Evolutionary conservation across 2,329 filamentous ascomycete species (phyloP).

Genomic region (Emydomyces testavorans): DNA sequence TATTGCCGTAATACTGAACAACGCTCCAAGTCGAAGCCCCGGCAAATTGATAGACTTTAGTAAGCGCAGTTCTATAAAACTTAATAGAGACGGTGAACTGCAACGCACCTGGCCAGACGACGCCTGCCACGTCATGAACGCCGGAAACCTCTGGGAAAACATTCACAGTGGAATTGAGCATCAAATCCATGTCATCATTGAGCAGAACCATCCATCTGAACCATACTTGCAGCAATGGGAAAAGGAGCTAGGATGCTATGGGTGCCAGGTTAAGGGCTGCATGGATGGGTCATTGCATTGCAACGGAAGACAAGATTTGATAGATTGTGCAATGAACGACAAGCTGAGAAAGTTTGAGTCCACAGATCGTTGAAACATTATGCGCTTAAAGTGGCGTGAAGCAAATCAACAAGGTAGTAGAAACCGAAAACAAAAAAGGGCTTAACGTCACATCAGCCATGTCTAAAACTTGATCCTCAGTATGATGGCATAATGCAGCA

Average conservation of each 20-base stretch:
- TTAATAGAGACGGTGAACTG: not conserved
- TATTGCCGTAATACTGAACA: not conserved
- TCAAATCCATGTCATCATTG: slow-evolving; percentile 11
- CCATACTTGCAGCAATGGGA: not conserved
- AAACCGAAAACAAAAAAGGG: not conserved
- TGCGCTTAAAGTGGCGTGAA: slow-evolving; percentile 2
- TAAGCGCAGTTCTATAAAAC: not conserved
- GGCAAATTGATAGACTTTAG: not conserved
- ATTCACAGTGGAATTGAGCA: slow-evolving; percentile 3
- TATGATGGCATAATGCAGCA: slow-evolving; percentile 3
- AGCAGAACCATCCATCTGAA: slow-evolving; percentile 4
- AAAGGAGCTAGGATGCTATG: not conserved
- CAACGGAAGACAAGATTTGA: not conserved
- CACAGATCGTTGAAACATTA: slow-evolving; percentile 11
- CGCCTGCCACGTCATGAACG: slow-evolving; percentile 17
- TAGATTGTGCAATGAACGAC: slow-evolving; percentile 5
- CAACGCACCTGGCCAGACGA: slow-evolving; percentile 11
- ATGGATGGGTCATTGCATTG: slow-evolving; percentile 4
- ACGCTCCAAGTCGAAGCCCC: not conserved
- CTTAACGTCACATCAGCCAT: slow-evolving; percentile 11
- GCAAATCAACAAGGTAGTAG: not conserved
- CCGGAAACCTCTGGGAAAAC: slow-evolving; percentile 9
- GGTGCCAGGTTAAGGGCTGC: not conserved
- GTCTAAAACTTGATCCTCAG: slow-evolving; percentile 10
- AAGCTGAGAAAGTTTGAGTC: slow-evolving; percentile 10